Base-by-base conservation (phyloP, 768 basidiomycete genomes). In the Terana coerulea region DNA sequence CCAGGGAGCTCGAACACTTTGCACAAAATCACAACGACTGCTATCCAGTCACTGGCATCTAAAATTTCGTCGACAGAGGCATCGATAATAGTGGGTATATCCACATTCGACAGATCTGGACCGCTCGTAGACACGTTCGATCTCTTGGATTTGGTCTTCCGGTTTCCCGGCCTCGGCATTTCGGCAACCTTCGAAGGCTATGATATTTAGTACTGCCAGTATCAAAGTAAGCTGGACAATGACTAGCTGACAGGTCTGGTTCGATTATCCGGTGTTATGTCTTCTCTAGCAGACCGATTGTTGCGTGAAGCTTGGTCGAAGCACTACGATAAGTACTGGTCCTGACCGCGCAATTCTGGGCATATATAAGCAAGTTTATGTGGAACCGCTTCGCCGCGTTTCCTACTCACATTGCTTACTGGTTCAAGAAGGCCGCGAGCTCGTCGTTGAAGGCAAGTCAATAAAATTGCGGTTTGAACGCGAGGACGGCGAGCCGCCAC, bases 1-100 rank as follows among this genome's bases (percentile, higher is more conserved):
- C 83, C 81, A 33, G 84, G 84, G 3, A 85, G 62, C 0, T 77
- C 67, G 55, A 83, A 79, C 49, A 71, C 62, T 3, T 67, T 64
- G 57, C 82, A 83, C 0, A 85, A 66, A 5, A 74, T 61, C n/a
- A 70, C 61, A 22, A 79, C 76, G 26, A 79, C 65, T 5, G 63
- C 57, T 50, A 68, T 64, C 82, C 83, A 85, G 8, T 72, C 72
- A 14, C 73, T 72, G 1, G 76, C 69, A 41, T 72, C 65, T 51
- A 76, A 74, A 46, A 83, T 73, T 41, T 77, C 73, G 17, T 67
- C 67, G 19, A 75, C 61, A 52, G 72, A 61, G 3, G 60, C 46
- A 19, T 61, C 59, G 31, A 56, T 36, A 15, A 51, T 37, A 7
- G 37, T 48, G 4, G 55, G 47, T 5, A 56, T 51, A 21, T 55